A percentile compares a stretch with the other conserved stretches of the same genome.
Evolutionary conservation across 208 protist genomes (phyloP).

Genomic region (Leishmania tropica): DNA sequence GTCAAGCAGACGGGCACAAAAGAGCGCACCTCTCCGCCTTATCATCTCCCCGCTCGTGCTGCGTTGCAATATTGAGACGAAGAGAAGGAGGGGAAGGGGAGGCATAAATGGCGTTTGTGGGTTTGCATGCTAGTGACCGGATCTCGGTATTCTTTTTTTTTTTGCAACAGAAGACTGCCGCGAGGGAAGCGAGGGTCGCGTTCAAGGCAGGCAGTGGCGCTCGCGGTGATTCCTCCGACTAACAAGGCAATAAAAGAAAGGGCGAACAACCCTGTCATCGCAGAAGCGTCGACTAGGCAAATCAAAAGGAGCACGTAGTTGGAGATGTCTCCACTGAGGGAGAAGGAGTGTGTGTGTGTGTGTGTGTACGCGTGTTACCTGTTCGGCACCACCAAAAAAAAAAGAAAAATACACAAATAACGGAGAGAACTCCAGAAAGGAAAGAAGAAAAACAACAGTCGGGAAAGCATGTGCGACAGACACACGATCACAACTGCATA

Average conservation of each 20-base stretch:
- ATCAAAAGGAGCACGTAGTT: neutral
- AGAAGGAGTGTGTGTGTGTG: neutral
- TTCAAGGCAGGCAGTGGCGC: neutral
- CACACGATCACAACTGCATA: too few species aligned
- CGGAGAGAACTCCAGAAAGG: neutral
- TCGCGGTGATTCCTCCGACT: neutral
- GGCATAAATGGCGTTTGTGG: neutral
- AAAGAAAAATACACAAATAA: neutral
- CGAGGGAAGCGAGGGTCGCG: neutral
- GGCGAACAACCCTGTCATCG: too few species aligned
- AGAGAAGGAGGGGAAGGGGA: too few species aligned
- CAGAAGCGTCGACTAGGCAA: too few species aligned
- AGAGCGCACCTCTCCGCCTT: neutral
- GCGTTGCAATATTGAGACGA: too few species aligned
- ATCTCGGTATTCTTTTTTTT: too few species aligned
- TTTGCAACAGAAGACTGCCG: neutral
- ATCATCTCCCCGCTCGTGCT: neutral
- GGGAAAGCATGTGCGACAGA: neutral
- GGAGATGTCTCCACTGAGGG: neutral
- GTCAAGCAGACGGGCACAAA: neutral
- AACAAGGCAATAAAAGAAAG: neutral
- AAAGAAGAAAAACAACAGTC: neutral
- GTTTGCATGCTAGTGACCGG: neutral
- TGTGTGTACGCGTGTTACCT: too few species aligned
- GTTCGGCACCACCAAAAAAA: too few species aligned